Evolutionary conservation across 1,139 yeast genomes (phyloP), one percentile per base, ranked within the genome.

Genomic region (Saccharomyces hybrid): DNA sequence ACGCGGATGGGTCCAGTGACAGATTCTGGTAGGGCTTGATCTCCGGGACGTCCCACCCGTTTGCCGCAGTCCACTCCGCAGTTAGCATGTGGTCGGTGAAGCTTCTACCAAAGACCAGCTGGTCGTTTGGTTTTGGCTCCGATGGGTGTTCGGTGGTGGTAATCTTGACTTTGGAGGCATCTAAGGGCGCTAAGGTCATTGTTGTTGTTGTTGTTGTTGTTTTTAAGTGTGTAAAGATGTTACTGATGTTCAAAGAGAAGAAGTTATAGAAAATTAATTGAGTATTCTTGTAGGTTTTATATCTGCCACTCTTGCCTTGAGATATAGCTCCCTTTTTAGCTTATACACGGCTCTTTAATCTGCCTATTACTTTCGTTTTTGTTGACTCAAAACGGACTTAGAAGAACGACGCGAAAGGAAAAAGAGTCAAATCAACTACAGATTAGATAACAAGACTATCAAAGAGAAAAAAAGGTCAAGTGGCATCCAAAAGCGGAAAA

Each of bases 41-140:
- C 66, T 80, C 81, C 48, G 99, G 98, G 28, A 79, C 73, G 13
- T 76, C 86, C 99, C 99, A 93, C 49, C 99, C 99, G 0, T 73
- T 68, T 57, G 77, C 78, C 26, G 76, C 76, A 56, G 83, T 81
- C 97, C 97, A 93, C 68, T 89, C 95, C 55, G 89, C 74, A 63
- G 88, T 82, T 69, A 93, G 77, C 86, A 93, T 93, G 71, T 93
- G 98, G 73, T 93, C 80, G 54, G 97, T 86, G 76, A 91, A 89
- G 11, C 87, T 74, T 69, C 86, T 82, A 59, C 99, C 99, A 71
- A 93, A 93, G 46, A 82, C 84, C 66, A 93, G 80, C 64, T 86
- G 70, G 48, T 87, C 93, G 60, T 86, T 83, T 52, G 96, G 85
- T 53, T 84, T 76, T 56, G 82, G 82, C 11, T 71, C 67, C 70